Evolutionary conservation across 495 filamentous ascomycete genomes (phyloP).

Genomic region (Tuber borchii): DNA sequence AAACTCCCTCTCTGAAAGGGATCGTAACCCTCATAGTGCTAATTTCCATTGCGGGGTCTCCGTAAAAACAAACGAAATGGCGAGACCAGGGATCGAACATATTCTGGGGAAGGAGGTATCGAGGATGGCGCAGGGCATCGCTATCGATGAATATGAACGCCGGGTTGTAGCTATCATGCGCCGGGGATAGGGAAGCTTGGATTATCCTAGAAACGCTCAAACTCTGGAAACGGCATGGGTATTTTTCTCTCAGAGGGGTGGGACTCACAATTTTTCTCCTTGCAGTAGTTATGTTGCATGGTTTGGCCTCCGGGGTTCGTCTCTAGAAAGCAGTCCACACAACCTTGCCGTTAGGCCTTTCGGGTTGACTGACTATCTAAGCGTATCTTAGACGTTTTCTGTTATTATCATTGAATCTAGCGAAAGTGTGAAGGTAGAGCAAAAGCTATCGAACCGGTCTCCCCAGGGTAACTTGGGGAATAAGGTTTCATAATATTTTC

Average conservation of each 20-base stretch:
- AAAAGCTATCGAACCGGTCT: no score
- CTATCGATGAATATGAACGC: no score
- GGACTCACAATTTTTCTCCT: no score
- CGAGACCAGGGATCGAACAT: neutral
- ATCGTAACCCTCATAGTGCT: neutral
- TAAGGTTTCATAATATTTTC: neutral
- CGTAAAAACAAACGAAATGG: neutral
- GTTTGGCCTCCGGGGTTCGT: no score
- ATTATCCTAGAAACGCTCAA: neutral
- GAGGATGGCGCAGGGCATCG: neutral
- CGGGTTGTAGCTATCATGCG: neutral
- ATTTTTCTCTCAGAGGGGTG: no score
- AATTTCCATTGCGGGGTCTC: neutral
- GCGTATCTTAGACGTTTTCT: neutral
- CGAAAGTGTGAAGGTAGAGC: neutral
- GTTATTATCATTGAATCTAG: neutral
- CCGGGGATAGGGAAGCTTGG: neutral
- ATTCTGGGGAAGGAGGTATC: neutral
- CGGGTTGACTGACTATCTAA: neutral
- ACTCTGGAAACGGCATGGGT: neutral
- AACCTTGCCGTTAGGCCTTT: neutral
- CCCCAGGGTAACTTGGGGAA: no score
- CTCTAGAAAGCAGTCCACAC: neutral
- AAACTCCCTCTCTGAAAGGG: neutral
- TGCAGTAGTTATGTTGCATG: no score